Evolutionary conservation across 1,284 basidiomycete species (phyloP), one percentile per base, ranked within the genome.

Genomic region (Ceratorhiza oryzae-sativae): DNA sequence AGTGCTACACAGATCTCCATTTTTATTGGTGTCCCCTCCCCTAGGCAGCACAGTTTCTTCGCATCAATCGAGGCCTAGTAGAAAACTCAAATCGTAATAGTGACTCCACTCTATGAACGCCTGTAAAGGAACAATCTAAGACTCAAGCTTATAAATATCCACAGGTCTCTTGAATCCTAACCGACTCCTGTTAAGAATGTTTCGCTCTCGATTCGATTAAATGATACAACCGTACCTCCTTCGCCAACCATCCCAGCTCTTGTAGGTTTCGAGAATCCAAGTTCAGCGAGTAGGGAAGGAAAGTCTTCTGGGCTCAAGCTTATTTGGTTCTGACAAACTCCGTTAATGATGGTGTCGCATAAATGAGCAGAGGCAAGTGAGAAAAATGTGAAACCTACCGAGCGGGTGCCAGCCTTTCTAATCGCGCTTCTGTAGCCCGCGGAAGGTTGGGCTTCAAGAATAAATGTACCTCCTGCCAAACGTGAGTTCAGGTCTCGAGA

Each of bases 391-490:
- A 46, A 4, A 32, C 25, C n/a, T 20, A 39, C 36, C 6, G 30
- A n/a, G 8, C 25, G 48, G 20, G 34, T 23, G 32, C 46, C 30
- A 23, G 36, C 82, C 86, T 90, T 88, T 10, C 89, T 84, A 71
- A 84, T 87, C 0, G 91, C 90, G 76, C 92, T 92, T 9, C 83
- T 83, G 75, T 94, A 94, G 0, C 88, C 88, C 8, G 90, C 87
- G 90, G 91, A 94, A 32, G 86, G 83, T 76, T 94, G 92, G 0
- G 91, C 88, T 77, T 94, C 92, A 1, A 94, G 81, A 0, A 94
- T 77, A 71, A 94, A 89, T 1, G 48, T 65, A 3, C 62, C 48
- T n/a, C 32, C 9, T 36, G 25, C 36, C 9, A 27, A 15, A 45
- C n/a, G 23, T 12, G 4, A 30, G 25, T 63, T 49, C 9, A 46